phyloP scores from a whole-genome alignment of 1,139 yeast genomes.

The Candida sojae region DNA sequence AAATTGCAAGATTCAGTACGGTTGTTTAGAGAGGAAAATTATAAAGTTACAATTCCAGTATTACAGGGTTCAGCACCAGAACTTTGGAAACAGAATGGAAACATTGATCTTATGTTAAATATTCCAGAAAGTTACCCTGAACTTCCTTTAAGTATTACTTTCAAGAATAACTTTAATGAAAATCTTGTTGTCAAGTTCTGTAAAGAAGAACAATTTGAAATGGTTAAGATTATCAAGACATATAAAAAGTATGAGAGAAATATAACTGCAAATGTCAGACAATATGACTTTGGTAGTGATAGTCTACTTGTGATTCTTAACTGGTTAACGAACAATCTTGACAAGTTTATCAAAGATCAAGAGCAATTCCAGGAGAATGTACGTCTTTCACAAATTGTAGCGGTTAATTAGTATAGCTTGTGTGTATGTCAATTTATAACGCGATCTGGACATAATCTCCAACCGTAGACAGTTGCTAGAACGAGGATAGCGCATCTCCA shows the following conservation, averaged over 20 bases:
- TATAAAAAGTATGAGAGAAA: constrained; percentile 25
- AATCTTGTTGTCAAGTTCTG: constrained; percentile 22
- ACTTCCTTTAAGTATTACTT: constrained; percentile 16
- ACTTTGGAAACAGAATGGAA: constrained; percentile 21
- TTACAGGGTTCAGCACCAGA: constrained; percentile 19
- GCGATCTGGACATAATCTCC: no score
- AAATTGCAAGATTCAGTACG: constrained; percentile 26
- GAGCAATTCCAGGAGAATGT: constrained; percentile 25
- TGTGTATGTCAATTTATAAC: no score
- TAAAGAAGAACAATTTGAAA: constrained; percentile 16
- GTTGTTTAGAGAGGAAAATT: constrained; percentile 27
- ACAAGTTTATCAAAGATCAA: constrained; percentile 21
- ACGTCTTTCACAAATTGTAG: neutral
- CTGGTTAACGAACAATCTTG: constrained; percentile 31
- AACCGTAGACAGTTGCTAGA: no score
- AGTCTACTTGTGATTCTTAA: constrained; percentile 28
- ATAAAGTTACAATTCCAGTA: constrained; percentile 25
- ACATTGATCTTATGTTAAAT: constrained; percentile 20
- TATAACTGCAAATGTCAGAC: constrained; percentile 22
- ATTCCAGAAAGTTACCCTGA: constrained; percentile 27
- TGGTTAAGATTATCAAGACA: constrained; percentile 18
- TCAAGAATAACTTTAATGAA: constrained; percentile 27
- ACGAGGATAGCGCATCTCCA: no score
- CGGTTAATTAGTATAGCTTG: neutral
- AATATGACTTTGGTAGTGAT: constrained; percentile 16